Conservation (phyloP, 176 grass and related monocot genomes). For the Triticum urartu region DNA sequence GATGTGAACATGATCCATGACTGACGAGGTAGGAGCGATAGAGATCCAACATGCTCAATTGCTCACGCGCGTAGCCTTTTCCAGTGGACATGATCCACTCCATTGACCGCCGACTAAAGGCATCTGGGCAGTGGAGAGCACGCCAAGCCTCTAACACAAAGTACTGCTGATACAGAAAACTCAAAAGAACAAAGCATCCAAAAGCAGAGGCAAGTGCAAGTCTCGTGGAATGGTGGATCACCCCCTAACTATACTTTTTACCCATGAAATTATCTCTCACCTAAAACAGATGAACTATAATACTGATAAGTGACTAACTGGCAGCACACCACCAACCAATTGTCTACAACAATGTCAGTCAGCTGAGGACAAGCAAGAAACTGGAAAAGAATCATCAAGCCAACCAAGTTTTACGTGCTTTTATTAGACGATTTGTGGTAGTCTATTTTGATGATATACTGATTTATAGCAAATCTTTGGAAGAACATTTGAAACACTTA, state of each 20-base stretch:
- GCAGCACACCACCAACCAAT: background rate
- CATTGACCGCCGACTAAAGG: background rate
- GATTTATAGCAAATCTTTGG: no score
- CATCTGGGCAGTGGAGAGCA: background rate
- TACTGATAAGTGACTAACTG: background rate
- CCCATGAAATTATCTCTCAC: background rate
- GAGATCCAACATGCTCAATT: background rate
- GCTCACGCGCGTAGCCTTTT: background rate
- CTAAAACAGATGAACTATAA: background rate
- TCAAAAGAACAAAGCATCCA: background rate
- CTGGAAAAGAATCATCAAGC: constrained; percentile 32
- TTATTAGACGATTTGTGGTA: no score
- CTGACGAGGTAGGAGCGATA: no score
- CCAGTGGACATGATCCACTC: background rate
- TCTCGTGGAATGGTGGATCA: background rate
- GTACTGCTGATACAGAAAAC: background rate
- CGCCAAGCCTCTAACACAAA: background rate
- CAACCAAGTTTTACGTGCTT: no score
- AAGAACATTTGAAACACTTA: no score
- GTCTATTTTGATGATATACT: no score
- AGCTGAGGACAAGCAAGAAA: background rate
- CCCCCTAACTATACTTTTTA: background rate
- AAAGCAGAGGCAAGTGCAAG: background rate
- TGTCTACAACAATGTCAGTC: constrained; percentile 22
- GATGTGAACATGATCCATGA: no score